Evolutionary conservation across 148 eudicot species (phyloP).

Genomic region (Camellia granthamiana): DNA sequence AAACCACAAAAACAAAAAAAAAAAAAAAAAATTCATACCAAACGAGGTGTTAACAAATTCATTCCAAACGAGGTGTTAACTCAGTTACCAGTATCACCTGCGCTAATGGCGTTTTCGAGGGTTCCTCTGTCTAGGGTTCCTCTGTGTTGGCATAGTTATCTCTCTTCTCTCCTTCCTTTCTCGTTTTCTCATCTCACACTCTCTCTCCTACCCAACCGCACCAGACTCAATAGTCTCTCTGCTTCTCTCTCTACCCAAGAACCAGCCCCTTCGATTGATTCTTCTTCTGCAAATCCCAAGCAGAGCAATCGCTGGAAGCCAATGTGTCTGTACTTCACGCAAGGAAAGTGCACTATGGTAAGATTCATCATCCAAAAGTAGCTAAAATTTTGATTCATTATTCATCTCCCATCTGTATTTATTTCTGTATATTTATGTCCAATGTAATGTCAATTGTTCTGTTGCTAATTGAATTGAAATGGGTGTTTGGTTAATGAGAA

Average conservation of each 20-base stretch:
- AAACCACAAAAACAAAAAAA: too few relatives aligned
- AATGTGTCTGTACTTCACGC: slow-evolving; percentile 75
- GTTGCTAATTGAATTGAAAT: slow-evolving; percentile 5
- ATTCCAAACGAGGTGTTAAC: too few relatives aligned
- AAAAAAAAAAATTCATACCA: too few relatives aligned
- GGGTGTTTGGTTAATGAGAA: background rate
- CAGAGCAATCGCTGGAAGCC: slow-evolving; percentile 68
- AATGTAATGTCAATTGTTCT: background rate
- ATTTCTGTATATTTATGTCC: background rate
- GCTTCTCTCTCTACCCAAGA: slow-evolving; percentile 40
- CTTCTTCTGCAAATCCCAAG: slow-evolving; percentile 10
- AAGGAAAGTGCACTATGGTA: slow-evolving; percentile 83
- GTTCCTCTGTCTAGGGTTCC: slow-evolving; percentile 18
- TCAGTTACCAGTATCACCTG: too few relatives aligned
- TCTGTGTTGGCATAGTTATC: slow-evolving; percentile 14
- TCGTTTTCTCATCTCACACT: slow-evolving; percentile 19
- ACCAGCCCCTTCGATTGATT: slow-evolving; percentile 15
- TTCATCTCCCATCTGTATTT: too few relatives aligned
- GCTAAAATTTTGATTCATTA: background rate
- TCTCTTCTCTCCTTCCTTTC: slow-evolving; percentile 19
- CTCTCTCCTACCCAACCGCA: slow-evolving; percentile 18
- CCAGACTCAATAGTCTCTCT: slow-evolving; percentile 20
- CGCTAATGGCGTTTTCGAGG: slow-evolving; percentile 37
- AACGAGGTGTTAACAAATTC: too few relatives aligned
- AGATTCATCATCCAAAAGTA: background rate